Percentiles rank a stretch among this genome's conserved stretches.
phyloP scores from a whole-genome alignment of 129 eudicot species.

The Sambucus nigra region DNA sequence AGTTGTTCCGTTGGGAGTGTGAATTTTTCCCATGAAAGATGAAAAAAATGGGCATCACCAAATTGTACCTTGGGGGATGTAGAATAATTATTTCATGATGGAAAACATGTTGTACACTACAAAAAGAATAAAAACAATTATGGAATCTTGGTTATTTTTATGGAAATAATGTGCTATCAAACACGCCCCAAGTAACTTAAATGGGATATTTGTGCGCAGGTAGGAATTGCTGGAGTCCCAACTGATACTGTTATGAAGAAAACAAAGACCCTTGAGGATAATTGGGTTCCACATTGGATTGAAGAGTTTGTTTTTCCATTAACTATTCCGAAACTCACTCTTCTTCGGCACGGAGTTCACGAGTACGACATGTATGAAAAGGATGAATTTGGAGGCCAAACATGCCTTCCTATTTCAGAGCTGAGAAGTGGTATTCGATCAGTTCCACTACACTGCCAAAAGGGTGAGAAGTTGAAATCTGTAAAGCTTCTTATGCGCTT shows the following conservation, averaged over 20 bases:
- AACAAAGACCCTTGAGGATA: slow-evolving; percentile 60
- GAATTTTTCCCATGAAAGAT: no score
- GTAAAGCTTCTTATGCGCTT: slow-evolving; percentile 88
- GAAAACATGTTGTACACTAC: no score
- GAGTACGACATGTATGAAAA: slow-evolving; percentile 73
- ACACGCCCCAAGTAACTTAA: no score
- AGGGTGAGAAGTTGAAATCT: slow-evolving; percentile 58
- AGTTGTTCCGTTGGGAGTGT: no score
- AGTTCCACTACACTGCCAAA: slow-evolving; percentile 57
- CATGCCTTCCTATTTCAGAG: slow-evolving; percentile 75
- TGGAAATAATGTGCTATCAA: no score
- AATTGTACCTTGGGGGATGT: no score
- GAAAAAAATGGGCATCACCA: no score
- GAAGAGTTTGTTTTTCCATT: slow-evolving; percentile 62
- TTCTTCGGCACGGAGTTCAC: slow-evolving; percentile 69
- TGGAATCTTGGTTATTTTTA: no score
- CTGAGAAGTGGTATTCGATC: slow-evolving; percentile 79
- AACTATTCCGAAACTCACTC: slow-evolving; percentile 75
- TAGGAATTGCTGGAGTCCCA: slow-evolving; percentile 76
- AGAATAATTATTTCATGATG: no score
- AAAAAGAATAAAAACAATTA: no score
- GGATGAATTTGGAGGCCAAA: slow-evolving; percentile 89
- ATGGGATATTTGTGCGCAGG: slow-evolving; percentile 19
- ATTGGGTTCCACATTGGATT: slow-evolving; percentile 83
- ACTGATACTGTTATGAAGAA: slow-evolving; percentile 67